phyloP scores from a whole-genome alignment of 495 filamentous ascomycete species.

The Acidiella bohemica region DNA sequence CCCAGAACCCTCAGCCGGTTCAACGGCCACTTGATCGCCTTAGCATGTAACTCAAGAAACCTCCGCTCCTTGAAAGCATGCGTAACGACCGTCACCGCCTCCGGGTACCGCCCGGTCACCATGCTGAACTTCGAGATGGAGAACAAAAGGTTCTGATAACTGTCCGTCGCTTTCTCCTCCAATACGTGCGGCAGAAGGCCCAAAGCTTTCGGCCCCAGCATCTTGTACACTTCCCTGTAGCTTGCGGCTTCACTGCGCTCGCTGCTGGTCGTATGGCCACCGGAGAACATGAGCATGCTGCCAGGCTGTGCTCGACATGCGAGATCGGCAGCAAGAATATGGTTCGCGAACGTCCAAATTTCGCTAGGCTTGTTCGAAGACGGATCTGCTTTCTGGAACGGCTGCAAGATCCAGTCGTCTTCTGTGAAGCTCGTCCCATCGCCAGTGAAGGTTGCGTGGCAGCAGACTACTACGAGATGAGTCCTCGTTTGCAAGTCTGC shows the following conservation, averaged over 20 bases:
- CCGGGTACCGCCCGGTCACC: conserved; percentile 22
- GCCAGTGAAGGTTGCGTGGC: conserved; percentile 27
- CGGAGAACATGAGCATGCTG: conserved; percentile 25
- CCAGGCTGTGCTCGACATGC: conserved; percentile 2
- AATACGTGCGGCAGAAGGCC: too few relatives aligned
- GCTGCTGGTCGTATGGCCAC: conserved; percentile 21
- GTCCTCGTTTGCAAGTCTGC: too few relatives aligned
- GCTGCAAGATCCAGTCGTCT: conserved; percentile 28
- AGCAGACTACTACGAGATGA: conserved; percentile 27
- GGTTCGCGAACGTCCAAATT: conserved; percentile 26
- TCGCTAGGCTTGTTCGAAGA: conserved; percentile 24
- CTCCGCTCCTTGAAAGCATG: conserved; percentile 29
- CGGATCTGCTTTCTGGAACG: conserved; percentile 24
- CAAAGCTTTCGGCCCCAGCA: too few relatives aligned
- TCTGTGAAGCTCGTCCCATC: conserved; percentile 10
- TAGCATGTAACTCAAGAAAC: conserved; percentile 27
- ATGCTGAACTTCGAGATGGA: conserved; percentile 24
- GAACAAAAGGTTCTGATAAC: conserved; percentile 32
- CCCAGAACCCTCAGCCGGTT: conserved; percentile 23
- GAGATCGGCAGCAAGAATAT: conserved; percentile 20
- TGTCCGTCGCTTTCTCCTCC: conserved; percentile 30
- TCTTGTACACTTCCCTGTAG: too few relatives aligned
- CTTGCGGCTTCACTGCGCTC: conserved; percentile 24
- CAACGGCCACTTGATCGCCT: conserved; percentile 25
- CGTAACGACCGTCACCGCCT: conserved; percentile 24